These are phyloP conservation scores for Tetrapyrgos nigripes DNA, from an alignment of 1,284 basidiomycete species.

Conservation along the genomic window DNA sequence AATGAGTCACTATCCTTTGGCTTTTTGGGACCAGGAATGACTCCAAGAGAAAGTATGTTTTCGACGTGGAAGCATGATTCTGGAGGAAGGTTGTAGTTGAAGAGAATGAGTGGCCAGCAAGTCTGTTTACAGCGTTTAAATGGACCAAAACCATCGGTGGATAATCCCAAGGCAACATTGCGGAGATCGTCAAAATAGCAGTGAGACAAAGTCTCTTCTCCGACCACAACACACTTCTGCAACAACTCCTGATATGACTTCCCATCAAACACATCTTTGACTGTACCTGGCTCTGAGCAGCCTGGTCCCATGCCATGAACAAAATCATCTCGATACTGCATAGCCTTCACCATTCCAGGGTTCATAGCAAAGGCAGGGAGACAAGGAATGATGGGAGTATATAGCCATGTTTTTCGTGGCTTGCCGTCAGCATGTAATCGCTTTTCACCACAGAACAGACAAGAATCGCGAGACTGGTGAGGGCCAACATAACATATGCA, in stretches of 20 bases:
- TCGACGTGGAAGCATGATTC: slow-evolving; percentile 25
- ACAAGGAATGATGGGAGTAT: slow-evolving; percentile 30
- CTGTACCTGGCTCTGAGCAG: slow-evolving; percentile 1
- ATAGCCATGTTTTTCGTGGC: slow-evolving; percentile 22
- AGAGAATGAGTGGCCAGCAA: slow-evolving; percentile 48
- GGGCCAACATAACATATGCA: slow-evolving; percentile 20
- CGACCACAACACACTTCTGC: slow-evolving; percentile 19
- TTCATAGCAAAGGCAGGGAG: slow-evolving; percentile 21
- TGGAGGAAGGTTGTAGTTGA: slow-evolving; percentile 43
- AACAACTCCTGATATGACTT: slow-evolving; percentile 28
- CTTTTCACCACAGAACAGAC: slow-evolving; percentile 24
- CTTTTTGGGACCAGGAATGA: slow-evolving; percentile 47
- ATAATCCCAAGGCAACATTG: slow-evolving; percentile 42
- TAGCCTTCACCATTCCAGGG: slow-evolving; percentile 9
- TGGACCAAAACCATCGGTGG: slow-evolving; percentile 43
- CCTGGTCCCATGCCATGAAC: slow-evolving; percentile 11
- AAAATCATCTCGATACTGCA: slow-evolving; percentile 19
- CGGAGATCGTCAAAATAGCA: slow-evolving; percentile 33
- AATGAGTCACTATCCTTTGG: slow-evolving; percentile 49
- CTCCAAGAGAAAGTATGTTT: slow-evolving; percentile 42
- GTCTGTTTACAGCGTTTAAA: slow-evolving; percentile 43
- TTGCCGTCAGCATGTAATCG: slow-evolving; percentile 20
- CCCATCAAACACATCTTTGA: slow-evolving; percentile 42
- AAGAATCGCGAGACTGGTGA: background rate
- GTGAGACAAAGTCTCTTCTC: slow-evolving; percentile 19